Evolutionary conservation across 2,329 filamentous ascomycete species (phyloP).

Genomic region (Xylariomycetidae sp.): DNA sequence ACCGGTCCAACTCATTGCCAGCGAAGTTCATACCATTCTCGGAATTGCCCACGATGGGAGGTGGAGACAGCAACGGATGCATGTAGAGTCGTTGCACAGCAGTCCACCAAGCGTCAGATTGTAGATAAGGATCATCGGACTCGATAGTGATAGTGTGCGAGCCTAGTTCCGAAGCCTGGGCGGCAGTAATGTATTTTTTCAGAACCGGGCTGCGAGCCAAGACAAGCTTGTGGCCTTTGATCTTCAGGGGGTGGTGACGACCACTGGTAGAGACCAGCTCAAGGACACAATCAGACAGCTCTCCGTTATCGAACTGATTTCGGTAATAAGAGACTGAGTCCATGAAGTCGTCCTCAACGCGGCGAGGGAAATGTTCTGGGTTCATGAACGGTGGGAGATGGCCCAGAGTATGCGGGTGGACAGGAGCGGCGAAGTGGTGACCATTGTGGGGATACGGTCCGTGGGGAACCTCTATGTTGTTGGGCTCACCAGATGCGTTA

Average conservation of each 20-base stretch:
- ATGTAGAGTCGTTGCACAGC: constrained; percentile 56
- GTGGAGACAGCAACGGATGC: constrained; percentile 40
- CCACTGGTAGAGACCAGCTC: constrained; percentile 35
- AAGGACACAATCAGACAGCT: constrained; percentile 38
- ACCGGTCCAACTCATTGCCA: constrained; percentile 37
- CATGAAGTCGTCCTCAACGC: constrained; percentile 21
- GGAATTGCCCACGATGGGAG: constrained; percentile 23
- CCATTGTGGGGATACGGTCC: constrained; percentile 36
- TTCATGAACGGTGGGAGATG: constrained; percentile 24
- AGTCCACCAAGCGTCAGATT: constrained; percentile 52
- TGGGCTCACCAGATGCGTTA: constrained; percentile 48
- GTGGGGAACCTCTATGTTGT: constrained; percentile 35
- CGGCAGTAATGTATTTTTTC: constrained; percentile 27
- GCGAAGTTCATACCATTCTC: constrained; percentile 30
- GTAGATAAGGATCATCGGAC: constrained; percentile 47
- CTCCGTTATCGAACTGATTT: constrained; percentile 32
- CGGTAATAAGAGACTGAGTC: constrained; percentile 29
- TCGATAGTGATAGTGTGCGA: constrained; percentile 40
- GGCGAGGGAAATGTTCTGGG: constrained; percentile 16
- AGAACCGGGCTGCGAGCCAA: constrained; percentile 47
- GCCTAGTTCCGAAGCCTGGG: constrained; percentile 27
- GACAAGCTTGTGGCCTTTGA: constrained; percentile 52
- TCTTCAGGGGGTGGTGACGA: constrained; percentile 33
- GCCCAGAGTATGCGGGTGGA: constrained; percentile 8
- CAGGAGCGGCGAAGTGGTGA: constrained; percentile 9